Evolutionary conservation across 2,329 filamentous ascomycete genomes (phyloP).

Genomic region (Lachnellula occidentalis): DNA sequence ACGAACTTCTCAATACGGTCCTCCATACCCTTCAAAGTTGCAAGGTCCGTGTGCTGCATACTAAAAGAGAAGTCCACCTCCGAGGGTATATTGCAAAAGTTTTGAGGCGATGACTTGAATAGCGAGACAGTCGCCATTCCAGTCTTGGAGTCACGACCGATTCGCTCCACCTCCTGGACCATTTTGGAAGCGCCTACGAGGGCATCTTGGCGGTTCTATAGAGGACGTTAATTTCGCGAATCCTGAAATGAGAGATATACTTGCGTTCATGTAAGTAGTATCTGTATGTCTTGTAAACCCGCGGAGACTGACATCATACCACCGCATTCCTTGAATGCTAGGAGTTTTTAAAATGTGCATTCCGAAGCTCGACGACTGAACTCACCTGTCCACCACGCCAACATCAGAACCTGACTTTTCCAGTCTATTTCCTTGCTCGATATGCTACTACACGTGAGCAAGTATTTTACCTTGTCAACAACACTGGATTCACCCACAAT

Average conservation of each 20-base stretch:
- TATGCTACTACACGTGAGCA: constrained; percentile 42
- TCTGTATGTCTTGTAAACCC: constrained; percentile 29
- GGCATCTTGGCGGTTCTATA: constrained; percentile 54
- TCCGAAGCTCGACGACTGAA: background rate
- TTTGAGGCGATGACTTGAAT: constrained; percentile 56
- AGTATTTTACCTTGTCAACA: background rate
- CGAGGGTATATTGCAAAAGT: constrained; percentile 66
- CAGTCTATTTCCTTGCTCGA: constrained; percentile 70
- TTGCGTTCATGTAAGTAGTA: constrained; percentile 34
- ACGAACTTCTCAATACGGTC: constrained; percentile 51
- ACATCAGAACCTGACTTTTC: constrained; percentile 57
- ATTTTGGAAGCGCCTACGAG: constrained; percentile 58
- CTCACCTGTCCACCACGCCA: constrained; percentile 56
- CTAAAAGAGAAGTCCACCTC: constrained; percentile 60
- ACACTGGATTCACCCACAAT: constrained; percentile 33
- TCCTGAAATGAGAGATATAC: background rate
- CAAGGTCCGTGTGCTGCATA: constrained; percentile 52
- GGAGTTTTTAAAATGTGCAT: background rate
- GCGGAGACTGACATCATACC: constrained; percentile 60
- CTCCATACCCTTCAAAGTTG: constrained; percentile 50
- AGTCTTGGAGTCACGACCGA: constrained; percentile 52
- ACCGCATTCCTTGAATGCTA: constrained; percentile 63
- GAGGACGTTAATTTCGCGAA: background rate
- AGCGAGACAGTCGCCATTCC: constrained; percentile 62
- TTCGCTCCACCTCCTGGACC: constrained; percentile 56